Conservation (phyloP, 257 asterid genomes). For the Solanum virginianum region DNA sequence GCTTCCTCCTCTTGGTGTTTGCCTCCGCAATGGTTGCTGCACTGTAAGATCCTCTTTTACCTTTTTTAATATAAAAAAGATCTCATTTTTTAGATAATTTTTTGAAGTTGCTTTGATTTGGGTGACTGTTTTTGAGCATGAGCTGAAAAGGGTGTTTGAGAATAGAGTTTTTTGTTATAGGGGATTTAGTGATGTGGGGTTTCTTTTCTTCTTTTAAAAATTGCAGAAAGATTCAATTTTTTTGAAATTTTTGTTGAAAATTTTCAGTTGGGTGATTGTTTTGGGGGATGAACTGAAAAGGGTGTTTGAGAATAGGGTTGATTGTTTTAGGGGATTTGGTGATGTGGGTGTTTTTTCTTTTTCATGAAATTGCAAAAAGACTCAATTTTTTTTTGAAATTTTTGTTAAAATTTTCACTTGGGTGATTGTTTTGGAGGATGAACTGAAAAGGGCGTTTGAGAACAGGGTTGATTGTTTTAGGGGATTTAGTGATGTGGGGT, state of each 20-base stretch:
- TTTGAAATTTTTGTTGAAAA: background rate
- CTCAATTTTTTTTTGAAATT: background rate
- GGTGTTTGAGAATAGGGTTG: background rate
- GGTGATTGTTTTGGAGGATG: background rate
- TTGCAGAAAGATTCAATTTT: background rate
- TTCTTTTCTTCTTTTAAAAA: background rate
- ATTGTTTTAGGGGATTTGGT: background rate
- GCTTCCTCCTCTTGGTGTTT: conserved; percentile 80
- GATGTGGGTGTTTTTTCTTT: background rate
- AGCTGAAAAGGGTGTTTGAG: no score
- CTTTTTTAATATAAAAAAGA: background rate
- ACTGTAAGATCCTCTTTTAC: conserved; percentile 22
- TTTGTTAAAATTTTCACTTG: background rate
- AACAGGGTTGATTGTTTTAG: background rate
- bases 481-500: background rate
- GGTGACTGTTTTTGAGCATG: background rate
- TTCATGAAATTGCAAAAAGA: background rate
- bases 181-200: background rate
- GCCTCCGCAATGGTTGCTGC: conserved; percentile 85
- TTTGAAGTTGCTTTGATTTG: background rate
- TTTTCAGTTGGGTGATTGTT: background rate
- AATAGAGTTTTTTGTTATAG: background rate
- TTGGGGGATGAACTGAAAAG: background rate
- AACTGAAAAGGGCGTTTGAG: no score
- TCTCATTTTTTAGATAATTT: background rate